Evolutionary conservation across 495 filamentous ascomycete species (phyloP).

Genomic region (Sordaria brevicollis): DNA sequence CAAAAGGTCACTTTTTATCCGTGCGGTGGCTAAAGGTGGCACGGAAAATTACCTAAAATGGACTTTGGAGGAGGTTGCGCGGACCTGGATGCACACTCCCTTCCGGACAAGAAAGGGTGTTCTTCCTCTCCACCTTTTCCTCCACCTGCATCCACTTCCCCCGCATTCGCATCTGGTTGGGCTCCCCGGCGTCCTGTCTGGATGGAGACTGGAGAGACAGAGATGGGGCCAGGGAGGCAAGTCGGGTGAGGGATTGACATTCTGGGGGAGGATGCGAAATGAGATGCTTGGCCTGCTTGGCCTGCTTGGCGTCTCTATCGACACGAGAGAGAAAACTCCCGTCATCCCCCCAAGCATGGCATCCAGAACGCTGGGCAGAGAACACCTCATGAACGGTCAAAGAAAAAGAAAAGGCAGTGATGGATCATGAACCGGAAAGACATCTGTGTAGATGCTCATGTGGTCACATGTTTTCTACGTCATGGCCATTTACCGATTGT

Average conservation of each 20-base stretch:
- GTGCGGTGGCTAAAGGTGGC: no score
- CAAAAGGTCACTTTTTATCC: no score
- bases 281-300: not conserved
- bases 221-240: not conserved
- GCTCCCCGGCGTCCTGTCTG: not conserved
- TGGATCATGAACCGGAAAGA: not conserved
- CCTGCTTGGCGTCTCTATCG: not conserved
- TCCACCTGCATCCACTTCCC: slow-evolving; percentile 15
- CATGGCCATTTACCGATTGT: not conserved
- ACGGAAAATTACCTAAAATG: no score
- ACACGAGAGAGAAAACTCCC: no score
- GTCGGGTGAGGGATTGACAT: not conserved
- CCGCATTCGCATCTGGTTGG: slow-evolving; percentile 21
- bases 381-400: no score
- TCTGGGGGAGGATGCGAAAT: not conserved
- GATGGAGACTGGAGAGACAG: no score
- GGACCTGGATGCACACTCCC: no score
- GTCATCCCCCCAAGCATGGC: no score
- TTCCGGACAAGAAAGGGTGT: not conserved
- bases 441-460: not conserved
- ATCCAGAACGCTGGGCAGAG: not conserved
- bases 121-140: slow-evolving; percentile 23
- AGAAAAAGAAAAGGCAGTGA: not conserved
- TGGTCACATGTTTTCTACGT: not conserved
- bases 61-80: no score